Conservation (phyloP, 2,329 filamentous ascomycete genomes). For the Botryotinia globosa region DNA sequence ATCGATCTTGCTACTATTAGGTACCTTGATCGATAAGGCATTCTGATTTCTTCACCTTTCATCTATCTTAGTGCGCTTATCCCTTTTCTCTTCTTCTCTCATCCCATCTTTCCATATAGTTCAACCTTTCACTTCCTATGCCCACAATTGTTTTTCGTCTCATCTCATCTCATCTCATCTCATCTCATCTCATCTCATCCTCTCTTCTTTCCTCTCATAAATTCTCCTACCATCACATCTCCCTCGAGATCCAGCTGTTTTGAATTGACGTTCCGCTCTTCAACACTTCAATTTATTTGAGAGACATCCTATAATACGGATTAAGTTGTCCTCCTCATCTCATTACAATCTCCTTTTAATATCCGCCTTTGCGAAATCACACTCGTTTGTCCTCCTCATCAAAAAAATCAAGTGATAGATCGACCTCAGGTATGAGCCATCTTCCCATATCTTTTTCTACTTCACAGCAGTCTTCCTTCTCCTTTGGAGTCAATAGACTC, state of each 20-base stretch:
- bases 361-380: conserved; percentile 20
- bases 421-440: neutral
- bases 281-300: conserved; percentile 13
- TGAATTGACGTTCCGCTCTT: conserved; percentile 25
- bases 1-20: neutral
- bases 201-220: conserved; percentile 19
- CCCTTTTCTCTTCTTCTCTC: neutral
- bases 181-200: neutral
- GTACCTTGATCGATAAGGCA: neutral
- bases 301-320: neutral
- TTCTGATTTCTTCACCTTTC: neutral
- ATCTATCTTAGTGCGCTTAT: neutral
- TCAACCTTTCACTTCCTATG: conserved; percentile 18
- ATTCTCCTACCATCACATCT: conserved; percentile 7
- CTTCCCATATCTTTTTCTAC: neutral
- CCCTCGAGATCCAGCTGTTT: conserved; percentile 20
- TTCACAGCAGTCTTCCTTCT: neutral
- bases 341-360: conserved; percentile 24
- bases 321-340: conserved; percentile 1
- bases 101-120: conserved; percentile 8
- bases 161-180: no score
- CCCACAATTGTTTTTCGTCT: neutral
- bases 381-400: conserved; percentile 13
- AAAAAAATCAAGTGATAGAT: conserved; percentile 10
- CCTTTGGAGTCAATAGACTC: neutral